Base-by-base conservation (phyloP, 2,329 filamentous ascomycete genomes). In the Pseudofabraea citricarpa region DNA sequence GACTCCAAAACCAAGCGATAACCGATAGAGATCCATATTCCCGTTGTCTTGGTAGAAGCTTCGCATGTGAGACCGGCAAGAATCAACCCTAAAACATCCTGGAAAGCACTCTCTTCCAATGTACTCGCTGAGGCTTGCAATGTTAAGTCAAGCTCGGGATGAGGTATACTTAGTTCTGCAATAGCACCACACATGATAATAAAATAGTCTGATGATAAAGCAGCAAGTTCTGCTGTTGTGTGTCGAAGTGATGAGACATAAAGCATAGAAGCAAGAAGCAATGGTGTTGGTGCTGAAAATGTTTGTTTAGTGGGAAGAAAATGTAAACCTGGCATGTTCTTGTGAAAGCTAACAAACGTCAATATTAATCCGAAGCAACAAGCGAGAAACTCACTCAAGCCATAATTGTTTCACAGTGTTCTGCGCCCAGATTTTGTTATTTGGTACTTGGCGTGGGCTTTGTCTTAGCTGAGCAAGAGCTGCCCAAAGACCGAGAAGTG, bases 271-370 rank as follows among this genome's bases (percentile, higher is more conserved):
- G 68, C 68, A 5, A 72, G 53, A 8, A 72, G 57, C 1, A 71
- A 56, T 1, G 69, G 69, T 12, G 60, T 63, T 0, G 69, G 69
- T 1, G 62, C 60, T 0, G 67, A 70, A 22, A 70, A 71, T 0
- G 57, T 66, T 49, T 67, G 64, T 23, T 65, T 69, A 16, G 59
- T 62, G 0, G 69, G 67, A 9, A 71, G 58, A 39, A 71, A 72
- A 46, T 71, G 69, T 3, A 72, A 50, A 1, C 66, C 66, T 0
- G 66, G 67, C 62, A 70, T 69, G 24, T 62, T 66, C 23, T 68
- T 64, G 44, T 72, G 64, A 39, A 71, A 71, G 4, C 65, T 70
- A 35, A 6, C 8, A 22, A n/a, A 27, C 18, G 31, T 45, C 20
- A 42, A 15, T 20, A 37, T 22, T 21, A 3, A 24, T 12, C 12